Percentiles rank a stretch among this genome's conserved stretches.
Conservation (phyloP, 2,329 filamentous ascomycete genomes). For the Xylaria sp. region DNA sequence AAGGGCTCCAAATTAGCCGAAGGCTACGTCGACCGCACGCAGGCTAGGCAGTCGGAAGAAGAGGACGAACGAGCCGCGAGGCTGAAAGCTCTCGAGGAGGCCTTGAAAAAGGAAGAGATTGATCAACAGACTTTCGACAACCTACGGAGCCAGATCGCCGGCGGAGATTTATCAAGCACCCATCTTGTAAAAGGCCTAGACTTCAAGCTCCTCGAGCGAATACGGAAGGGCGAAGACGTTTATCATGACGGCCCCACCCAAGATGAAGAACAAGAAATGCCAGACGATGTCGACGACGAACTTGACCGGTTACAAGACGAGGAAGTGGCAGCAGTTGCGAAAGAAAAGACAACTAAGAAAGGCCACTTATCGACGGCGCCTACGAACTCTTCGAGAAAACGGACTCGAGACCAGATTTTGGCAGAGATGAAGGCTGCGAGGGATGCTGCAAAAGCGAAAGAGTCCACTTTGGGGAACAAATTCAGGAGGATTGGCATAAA, state of each 20-base stretch:
- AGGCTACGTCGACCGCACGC: slow-evolving; percentile 87
- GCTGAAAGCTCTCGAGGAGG: slow-evolving; percentile 82
- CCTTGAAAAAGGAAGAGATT: slow-evolving; percentile 85
- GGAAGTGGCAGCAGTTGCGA: slow-evolving; percentile 65
- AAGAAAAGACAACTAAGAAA: slow-evolving; percentile 67
- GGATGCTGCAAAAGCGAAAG: slow-evolving; percentile 67
- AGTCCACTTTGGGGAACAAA: slow-evolving; percentile 65
- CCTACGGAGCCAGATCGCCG: slow-evolving; percentile 79
- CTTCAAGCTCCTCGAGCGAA: slow-evolving; percentile 78
- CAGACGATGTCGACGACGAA: slow-evolving; percentile 71
- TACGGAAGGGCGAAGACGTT: slow-evolving; percentile 76
- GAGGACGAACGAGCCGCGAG: slow-evolving; percentile 69
- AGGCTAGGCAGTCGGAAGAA: slow-evolving; percentile 66
- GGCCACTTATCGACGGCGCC: slow-evolving; percentile 68
- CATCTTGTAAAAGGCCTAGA: slow-evolving; percentile 94
- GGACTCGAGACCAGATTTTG: slow-evolving; percentile 73
- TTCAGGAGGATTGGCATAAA: slow-evolving; percentile 74
- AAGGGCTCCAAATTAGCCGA: slow-evolving; percentile 83
- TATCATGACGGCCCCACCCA: slow-evolving; percentile 54
- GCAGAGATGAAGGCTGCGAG: slow-evolving; percentile 74
- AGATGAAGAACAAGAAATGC: slow-evolving; percentile 50
- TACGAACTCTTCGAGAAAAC: slow-evolving; percentile 67
- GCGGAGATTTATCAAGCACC: slow-evolving; percentile 82
- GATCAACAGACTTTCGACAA: slow-evolving; percentile 82
- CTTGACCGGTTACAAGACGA: slow-evolving; percentile 68